phyloP scores from a whole-genome alignment of 345 rosid species.

The Aegle marmelos region DNA sequence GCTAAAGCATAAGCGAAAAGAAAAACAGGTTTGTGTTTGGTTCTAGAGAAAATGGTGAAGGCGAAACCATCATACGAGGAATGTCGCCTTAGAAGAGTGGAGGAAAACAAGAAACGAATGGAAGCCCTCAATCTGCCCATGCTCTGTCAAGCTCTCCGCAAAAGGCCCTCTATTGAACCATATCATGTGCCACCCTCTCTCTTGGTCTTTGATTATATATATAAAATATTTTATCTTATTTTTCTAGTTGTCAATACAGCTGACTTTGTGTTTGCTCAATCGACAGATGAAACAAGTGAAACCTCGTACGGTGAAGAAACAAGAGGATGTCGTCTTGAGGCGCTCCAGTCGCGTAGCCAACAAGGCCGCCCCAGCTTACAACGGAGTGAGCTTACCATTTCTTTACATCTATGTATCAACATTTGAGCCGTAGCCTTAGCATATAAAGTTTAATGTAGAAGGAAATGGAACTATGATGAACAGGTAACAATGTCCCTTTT shows the following conservation, averaged over 20 bases:
- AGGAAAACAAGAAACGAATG: constrained; percentile 84
- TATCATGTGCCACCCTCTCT: constrained; percentile 37
- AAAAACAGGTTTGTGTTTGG: background rate
- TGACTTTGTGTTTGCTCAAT: background rate
- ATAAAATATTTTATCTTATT: no score
- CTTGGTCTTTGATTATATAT: background rate
- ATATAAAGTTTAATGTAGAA: background rate
- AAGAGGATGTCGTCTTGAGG: constrained; percentile 47
- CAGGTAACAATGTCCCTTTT: background rate
- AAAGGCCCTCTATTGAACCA: constrained; percentile 32
- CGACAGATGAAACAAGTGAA: constrained; percentile 45
- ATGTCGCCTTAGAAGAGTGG: constrained; percentile 50
- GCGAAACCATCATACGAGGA: constrained; percentile 53
- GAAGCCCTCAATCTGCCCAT: constrained; percentile 69
- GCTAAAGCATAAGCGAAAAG: no score
- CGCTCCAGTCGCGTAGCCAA: constrained; percentile 63
- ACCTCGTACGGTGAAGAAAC: constrained; percentile 34
- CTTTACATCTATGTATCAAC: background rate
- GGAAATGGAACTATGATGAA: background rate
- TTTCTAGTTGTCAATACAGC: background rate
- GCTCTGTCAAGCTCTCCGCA: constrained; percentile 51
- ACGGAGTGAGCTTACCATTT: constrained; percentile 40
- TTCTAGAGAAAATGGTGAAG: constrained; percentile 32
- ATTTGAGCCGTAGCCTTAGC: background rate
- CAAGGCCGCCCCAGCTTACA: constrained; percentile 50